Percentiles rank a stretch among this genome's conserved stretches.
Conservation (phyloP, 257 asterid species). For the Striga asiatica region DNA sequence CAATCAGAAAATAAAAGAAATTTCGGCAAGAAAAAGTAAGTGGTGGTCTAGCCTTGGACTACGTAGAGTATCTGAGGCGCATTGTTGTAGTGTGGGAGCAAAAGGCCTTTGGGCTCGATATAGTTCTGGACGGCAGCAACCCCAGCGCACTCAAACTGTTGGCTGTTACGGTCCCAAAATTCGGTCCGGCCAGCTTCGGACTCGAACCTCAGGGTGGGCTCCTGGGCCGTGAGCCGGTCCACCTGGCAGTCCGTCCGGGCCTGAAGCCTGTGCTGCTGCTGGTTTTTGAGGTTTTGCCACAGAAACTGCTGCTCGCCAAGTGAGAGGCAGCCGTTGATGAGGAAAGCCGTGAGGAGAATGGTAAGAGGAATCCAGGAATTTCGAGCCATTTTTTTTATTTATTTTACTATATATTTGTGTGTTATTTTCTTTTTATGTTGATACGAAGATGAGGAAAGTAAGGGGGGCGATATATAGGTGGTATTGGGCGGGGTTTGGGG, state of each 20-base stretch:
- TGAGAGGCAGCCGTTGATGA: constrained; percentile 22
- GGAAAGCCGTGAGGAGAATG: constrained; percentile 17
- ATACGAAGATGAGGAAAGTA: constrained; percentile 17
- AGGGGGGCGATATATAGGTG: constrained; percentile 18
- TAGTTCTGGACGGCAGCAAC: constrained; percentile 29
- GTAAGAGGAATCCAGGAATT: constrained; percentile 12
- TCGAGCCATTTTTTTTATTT: constrained; percentile 24
- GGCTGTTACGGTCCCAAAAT: constrained; percentile 37
- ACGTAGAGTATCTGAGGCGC: constrained; percentile 45
- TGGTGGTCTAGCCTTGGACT: constrained; percentile 28
- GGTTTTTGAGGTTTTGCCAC: constrained; percentile 19
- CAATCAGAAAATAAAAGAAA: background rate
- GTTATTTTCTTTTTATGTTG: constrained; percentile 6
- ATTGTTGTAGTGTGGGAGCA: constrained; percentile 49
- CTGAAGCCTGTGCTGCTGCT: constrained; percentile 38
- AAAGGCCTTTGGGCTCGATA: constrained; percentile 34
- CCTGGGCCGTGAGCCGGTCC: constrained; percentile 33
- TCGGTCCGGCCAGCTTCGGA: constrained; percentile 54
- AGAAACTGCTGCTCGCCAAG: constrained; percentile 12
- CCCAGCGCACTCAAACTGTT: constrained; percentile 51
- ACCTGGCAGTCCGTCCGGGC: constrained; percentile 43
- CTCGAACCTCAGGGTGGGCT: constrained; percentile 25
- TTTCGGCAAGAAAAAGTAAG: background rate
- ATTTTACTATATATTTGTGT: background rate
- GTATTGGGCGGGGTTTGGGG: background rate